A percentile compares a stretch with the other conserved stretches of the same genome.
phyloP scores from a whole-genome alignment of 805 yeast species.

The Candida krabiensis region DNA sequence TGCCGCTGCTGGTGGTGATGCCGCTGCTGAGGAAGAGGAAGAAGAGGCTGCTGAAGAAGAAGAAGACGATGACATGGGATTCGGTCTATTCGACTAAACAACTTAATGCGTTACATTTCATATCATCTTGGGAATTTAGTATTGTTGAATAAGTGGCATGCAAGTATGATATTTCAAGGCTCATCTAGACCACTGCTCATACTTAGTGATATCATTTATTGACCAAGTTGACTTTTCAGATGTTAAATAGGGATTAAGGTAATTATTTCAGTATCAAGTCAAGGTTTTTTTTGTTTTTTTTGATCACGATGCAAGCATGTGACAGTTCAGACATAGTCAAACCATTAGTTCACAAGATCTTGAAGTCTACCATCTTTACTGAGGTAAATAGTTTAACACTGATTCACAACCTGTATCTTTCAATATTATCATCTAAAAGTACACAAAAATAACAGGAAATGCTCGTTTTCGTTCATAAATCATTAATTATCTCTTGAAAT shows the following conservation, averaged over 20 bases:
- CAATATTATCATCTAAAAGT: not conserved
- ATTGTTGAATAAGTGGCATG: not conserved
- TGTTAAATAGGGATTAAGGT: conserved; percentile 7
- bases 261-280: conserved; percentile 1
- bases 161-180: not conserved
- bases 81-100: conserved; percentile 40
- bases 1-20: conserved; percentile 70
- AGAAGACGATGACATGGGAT: conserved; percentile 81
- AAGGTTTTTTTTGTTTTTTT: not conserved
- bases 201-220: no score
- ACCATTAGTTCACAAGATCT: no score
- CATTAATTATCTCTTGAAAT: not conserved
- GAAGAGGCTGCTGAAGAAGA: conserved; percentile 59
- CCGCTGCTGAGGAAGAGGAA: conserved; percentile 68
- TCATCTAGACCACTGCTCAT: no score
- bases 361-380: no score
- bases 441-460: not conserved
- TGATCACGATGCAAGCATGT: no score
- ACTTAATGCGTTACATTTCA: conserved; percentile 3
- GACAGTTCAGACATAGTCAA: no score
- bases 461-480: conserved; percentile 1
- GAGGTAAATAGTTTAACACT: not conserved
- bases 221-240: no score
- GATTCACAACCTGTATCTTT: not conserved
- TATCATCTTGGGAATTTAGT: not conserved